These are phyloP conservation scores for Canavalia ensiformis DNA, from an alignment of 306 rosid genomes.

Conservation along the genomic window DNA sequence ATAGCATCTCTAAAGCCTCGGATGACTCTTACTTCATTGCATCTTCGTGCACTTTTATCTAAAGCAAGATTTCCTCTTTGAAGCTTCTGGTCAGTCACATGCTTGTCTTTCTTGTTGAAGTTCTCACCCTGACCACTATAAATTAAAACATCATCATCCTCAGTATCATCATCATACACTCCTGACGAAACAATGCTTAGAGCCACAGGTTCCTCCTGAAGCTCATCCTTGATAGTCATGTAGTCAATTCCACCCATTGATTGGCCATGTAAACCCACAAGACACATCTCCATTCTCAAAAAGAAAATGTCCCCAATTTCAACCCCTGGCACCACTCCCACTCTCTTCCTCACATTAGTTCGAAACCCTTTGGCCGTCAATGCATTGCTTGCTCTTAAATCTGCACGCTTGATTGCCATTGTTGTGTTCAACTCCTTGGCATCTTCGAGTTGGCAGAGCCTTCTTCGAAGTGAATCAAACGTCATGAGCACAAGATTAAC, in stretches of 20 bases:
- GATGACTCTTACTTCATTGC: constrained; percentile 69
- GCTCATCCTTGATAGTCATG: constrained; percentile 50
- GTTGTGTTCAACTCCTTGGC: constrained; percentile 47
- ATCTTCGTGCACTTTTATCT: constrained; percentile 59
- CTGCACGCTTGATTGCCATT: constrained; percentile 53
- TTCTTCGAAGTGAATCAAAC: constrained; percentile 67
- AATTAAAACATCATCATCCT: constrained; percentile 62
- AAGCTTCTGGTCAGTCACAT: constrained; percentile 73
- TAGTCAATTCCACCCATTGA: constrained; percentile 79
- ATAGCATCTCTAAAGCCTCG: constrained; percentile 62
- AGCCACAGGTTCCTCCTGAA: constrained; percentile 65
- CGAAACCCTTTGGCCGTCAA: constrained; percentile 59
- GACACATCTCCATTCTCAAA: constrained; percentile 66
- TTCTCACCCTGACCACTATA: constrained; percentile 78
- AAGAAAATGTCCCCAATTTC: constrained; percentile 76
- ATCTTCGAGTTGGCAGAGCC: constrained; percentile 72
- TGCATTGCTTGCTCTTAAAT: constrained; percentile 64
- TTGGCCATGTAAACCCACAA: constrained; percentile 74
- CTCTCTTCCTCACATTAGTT: constrained; percentile 64
- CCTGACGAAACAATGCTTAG: constrained; percentile 74
- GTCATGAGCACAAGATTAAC: constrained; percentile 58
- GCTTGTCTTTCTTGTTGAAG: constrained; percentile 62
- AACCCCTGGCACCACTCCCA: constrained; percentile 69
- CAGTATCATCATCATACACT: constrained; percentile 65
- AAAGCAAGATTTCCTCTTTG: constrained; percentile 79